Percentiles rank a stretch among this genome's conserved stretches.
phyloP scores from a whole-genome alignment of 75 land plant genomes.

The Pseudotsuga menziesii region DNA sequence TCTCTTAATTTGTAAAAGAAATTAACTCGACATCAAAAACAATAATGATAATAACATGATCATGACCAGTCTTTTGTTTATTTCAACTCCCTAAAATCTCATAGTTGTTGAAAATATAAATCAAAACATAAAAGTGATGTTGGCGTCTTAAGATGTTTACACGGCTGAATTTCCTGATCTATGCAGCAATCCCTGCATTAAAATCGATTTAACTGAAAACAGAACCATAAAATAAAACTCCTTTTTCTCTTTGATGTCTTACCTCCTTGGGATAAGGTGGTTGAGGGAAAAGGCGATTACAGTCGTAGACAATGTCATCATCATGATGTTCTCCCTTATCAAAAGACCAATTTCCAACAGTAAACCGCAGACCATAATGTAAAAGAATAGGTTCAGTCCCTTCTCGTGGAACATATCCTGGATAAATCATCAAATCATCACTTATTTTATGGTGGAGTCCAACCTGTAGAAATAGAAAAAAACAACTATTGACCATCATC shows the following conservation, averaged over 20 bases:
- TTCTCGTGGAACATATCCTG: conserved; percentile 72
- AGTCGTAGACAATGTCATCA: conserved; percentile 82
- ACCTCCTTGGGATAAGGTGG: conserved; percentile 97
- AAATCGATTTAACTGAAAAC: background rate
- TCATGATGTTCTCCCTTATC: conserved; percentile 72
- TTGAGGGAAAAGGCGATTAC: conserved; percentile 79
- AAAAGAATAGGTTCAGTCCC: conserved; percentile 83
- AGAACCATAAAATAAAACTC: background rate
- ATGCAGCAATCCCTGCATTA: background rate
- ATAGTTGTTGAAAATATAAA: background rate
- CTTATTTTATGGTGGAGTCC: conserved; percentile 87
- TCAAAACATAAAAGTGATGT: background rate
- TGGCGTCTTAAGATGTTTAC: background rate
- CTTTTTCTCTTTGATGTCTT: conserved; percentile 1
- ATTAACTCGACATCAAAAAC: background rate
- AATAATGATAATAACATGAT: background rate
- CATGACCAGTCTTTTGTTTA: background rate
- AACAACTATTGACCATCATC: background rate
- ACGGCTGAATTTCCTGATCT: background rate
- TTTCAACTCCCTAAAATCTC: too few species aligned
- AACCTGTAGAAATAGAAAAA: conserved; percentile 45
- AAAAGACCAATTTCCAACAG: conserved; percentile 88
- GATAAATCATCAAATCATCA: conserved; percentile 93
- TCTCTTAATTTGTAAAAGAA: conserved; percentile 2
- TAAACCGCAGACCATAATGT: conserved; percentile 91